Evolutionary conservation across 2,329 filamentous ascomycete genomes (phyloP), one percentile per base, ranked within the genome.

Genomic region (Emericellopsis cladophorae): DNA sequence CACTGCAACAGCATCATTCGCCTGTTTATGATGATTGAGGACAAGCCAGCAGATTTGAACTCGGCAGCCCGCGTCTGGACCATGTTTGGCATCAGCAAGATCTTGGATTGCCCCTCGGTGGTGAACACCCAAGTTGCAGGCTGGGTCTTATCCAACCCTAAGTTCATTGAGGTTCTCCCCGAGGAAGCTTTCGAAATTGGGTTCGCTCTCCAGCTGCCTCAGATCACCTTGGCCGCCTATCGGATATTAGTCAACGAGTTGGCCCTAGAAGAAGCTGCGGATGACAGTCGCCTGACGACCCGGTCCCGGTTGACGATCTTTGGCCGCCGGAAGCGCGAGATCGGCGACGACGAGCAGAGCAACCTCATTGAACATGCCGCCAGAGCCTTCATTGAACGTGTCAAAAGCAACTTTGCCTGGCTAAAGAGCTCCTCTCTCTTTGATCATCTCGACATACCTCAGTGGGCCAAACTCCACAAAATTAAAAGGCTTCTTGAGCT

Each of bases 31-130:
- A 64, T 70, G 10, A 68, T 84, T 33, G 65, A 75, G 46, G 71
- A 70, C 3, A 61, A 69, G 4, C 59, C 67, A 24, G 63, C 77
- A 1, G 60, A 65, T 2, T 54, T 86, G 12, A 72, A 84, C 54
- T 83, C 79, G 0, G 80, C 81, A 1, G 65, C 71, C 10, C 76
- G 81, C 12, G 59, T 82, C 31, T 84, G 76, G 68, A 84, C 79
- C 0, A 65, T 83, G n/a, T 72, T 76, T 29, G 73, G 70, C 4
- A 55, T 84, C 8, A 73, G 76, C 7, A 73, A 74, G 44, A 64
- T 76, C 32, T 69, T 81, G 39, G 72, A 77, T 23, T 71, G 74
- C 42, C 52, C 56, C 2, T 46, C 49, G 5, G 53, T 64, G 7
- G 54, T 76, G 16, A 66, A 54, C 45, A 67, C 75, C 39, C 61